Evolutionary conservation across 305 asterid genomes (phyloP).

Genomic region (Solanum hybrid): DNA sequence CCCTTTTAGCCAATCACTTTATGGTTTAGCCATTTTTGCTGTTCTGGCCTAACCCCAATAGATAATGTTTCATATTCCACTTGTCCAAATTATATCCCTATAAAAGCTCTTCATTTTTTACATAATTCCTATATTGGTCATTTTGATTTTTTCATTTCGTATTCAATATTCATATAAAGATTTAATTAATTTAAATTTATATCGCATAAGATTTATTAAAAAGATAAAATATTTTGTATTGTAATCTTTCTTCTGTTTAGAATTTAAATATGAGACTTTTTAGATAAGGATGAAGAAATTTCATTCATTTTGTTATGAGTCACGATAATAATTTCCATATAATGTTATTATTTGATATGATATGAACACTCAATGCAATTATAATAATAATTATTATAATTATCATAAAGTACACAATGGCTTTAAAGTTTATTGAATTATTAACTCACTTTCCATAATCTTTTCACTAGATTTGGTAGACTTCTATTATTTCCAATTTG

Average conservation of each 20-base stretch:
- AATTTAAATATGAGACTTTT: too few species aligned
- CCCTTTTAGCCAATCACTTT: not conserved
- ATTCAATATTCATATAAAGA: not conserved
- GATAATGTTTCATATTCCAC: not conserved
- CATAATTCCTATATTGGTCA: not conserved
- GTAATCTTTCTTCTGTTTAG: too few species aligned
- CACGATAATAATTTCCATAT: not conserved
- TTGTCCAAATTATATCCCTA: not conserved
- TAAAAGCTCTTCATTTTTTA: not conserved
- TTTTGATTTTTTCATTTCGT: not conserved
- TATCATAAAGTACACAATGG: not conserved
- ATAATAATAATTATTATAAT: not conserved
- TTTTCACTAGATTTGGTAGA: not conserved
- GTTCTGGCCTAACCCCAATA: not conserved
- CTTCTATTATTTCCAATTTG: not conserved
- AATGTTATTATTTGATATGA: not conserved
- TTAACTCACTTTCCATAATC: not conserved
- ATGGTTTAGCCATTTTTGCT: not conserved
- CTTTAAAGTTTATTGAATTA: not conserved
- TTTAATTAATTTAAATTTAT: not conserved
- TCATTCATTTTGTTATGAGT: too few species aligned
- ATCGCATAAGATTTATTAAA: too few species aligned
- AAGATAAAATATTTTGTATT: not conserved
- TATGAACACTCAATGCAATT: not conserved
- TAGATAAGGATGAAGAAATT: rapidly evolving